A percentile compares a stretch with the other conserved stretches of the same genome.
These are phyloP conservation scores for Talaromyces atroroseus DNA, from an alignment of 2,329 filamentous ascomycete genomes.

Conservation along the genomic window DNA sequence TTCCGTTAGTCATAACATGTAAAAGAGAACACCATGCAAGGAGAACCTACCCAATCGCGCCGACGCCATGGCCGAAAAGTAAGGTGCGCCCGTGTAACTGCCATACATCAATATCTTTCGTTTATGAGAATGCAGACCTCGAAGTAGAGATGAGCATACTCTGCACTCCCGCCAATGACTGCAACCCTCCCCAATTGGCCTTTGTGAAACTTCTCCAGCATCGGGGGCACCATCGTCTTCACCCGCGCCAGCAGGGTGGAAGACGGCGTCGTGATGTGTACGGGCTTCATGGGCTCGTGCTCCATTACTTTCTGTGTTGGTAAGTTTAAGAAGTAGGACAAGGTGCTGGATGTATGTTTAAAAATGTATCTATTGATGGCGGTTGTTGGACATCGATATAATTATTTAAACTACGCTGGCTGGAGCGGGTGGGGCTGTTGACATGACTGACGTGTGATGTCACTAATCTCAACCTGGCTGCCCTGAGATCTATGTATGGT, in stretches of 20 bases:
- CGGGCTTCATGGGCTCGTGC: constrained; percentile 24
- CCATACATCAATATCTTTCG: constrained; percentile 2
- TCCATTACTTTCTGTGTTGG: too few relatives aligned
- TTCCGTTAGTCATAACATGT: constrained; percentile 14
- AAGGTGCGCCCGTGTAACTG: constrained; percentile 88
- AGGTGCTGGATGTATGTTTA: not conserved
- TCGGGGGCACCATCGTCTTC: constrained; percentile 84
- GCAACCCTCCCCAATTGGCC: constrained; percentile 87
- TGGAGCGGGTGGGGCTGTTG: not conserved
- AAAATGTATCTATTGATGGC: too few relatives aligned
- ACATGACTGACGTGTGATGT: constrained; percentile 12
- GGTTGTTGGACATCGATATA: too few relatives aligned
- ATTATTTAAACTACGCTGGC: too few relatives aligned
- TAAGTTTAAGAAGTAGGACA: too few relatives aligned
- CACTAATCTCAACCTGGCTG: not conserved
- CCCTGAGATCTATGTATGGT: too few relatives aligned
- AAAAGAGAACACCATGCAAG: not conserved
- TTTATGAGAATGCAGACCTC: too few relatives aligned
- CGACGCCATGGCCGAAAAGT: constrained; percentile 96
- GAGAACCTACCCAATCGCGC: constrained; percentile 65
- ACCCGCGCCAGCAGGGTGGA: constrained; percentile 73
- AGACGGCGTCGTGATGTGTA: constrained; percentile 59
- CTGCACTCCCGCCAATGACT: constrained; percentile 90
- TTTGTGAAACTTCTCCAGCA: constrained; percentile 97
- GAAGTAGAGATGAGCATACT: constrained; percentile 40